Percentiles rank a stretch among this genome's conserved stretches.
These are phyloP conservation scores for Stereocaulon alpinum DNA, from an alignment of 495 filamentous ascomycete species.

Conservation along the genomic window DNA sequence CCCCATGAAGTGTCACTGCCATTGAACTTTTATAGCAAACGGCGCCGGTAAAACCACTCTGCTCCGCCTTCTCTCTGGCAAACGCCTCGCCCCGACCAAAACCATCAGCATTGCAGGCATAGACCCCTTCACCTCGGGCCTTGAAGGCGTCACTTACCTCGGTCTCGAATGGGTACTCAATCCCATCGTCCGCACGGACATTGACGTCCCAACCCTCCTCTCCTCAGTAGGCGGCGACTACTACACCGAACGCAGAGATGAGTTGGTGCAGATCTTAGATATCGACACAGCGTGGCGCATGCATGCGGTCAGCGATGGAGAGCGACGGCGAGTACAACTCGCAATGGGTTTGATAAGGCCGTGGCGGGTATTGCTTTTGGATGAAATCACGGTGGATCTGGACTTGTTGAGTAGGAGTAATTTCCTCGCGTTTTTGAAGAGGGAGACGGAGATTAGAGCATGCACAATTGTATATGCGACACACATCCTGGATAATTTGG, in stretches of 20 bases:
- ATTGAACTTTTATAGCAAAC: slow-evolving; percentile 50
- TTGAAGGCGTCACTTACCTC: slow-evolving; percentile 93
- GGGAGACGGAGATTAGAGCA: slow-evolving; percentile 67
- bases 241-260: slow-evolving; percentile 71
- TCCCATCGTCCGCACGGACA: slow-evolving; percentile 88
- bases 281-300: slow-evolving; percentile 89
- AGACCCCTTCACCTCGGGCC: slow-evolving; percentile 79
- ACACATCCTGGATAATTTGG: slow-evolving; percentile 89
- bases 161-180: slow-evolving; percentile 99
- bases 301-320: slow-evolving; percentile 88
- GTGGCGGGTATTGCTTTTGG: slow-evolving; percentile 81
- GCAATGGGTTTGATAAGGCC: slow-evolving; percentile 94
- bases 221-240: slow-evolving; percentile 74
- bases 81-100: slow-evolving; percentile 69
- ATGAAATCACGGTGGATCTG: slow-evolving; percentile 96
- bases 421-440: slow-evolving; percentile 79
- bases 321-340: slow-evolving; percentile 82
- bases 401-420: slow-evolving; percentile 74
- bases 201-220: slow-evolving; percentile 78
- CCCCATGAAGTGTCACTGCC: slow-evolving; percentile 6
- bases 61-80: slow-evolving; percentile 81
- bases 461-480: slow-evolving; percentile 97
- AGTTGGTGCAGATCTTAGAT: slow-evolving; percentile 79
- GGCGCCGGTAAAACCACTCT: slow-evolving; percentile 96
- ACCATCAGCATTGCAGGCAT: slow-evolving; percentile 66